phyloP scores from a whole-genome alignment of 257 asterid genomes.

The Sherardia arvensis region DNA sequence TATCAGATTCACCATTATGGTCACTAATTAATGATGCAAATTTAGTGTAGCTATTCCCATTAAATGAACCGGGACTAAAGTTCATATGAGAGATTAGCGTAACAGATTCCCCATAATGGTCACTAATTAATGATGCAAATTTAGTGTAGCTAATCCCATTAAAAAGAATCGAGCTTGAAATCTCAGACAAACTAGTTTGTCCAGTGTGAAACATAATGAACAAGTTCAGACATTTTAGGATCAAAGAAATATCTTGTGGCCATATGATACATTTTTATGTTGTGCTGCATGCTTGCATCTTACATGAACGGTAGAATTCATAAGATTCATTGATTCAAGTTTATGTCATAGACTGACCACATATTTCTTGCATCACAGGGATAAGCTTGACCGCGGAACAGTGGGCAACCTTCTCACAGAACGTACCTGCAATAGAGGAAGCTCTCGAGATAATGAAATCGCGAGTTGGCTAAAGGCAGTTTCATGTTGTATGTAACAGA shows the following conservation, averaged over 20 bases:
- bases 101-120: background rate
- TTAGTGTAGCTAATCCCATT: background rate
- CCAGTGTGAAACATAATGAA: no score
- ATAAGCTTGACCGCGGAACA: constrained; percentile 86
- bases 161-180: background rate
- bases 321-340: background rate
- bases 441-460: constrained; percentile 79
- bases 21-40: no score
- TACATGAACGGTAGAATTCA: no score
- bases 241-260: background rate
- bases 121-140: no score
- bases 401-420: constrained; percentile 63
- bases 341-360: background rate
- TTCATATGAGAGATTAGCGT: background rate
- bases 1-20: background rate
- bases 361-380: constrained; percentile 40
- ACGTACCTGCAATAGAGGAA: constrained; percentile 65
- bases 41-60: background rate
- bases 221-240: background rate
- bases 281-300: background rate
- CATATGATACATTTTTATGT: no score
- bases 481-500: background rate
- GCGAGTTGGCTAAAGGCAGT: constrained; percentile 25
- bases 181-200: background rate
- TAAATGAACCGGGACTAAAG: background rate